Evolutionary conservation across 495 filamentous ascomycete genomes (phyloP).

Genomic region (Aspergillus bridgeri): DNA sequence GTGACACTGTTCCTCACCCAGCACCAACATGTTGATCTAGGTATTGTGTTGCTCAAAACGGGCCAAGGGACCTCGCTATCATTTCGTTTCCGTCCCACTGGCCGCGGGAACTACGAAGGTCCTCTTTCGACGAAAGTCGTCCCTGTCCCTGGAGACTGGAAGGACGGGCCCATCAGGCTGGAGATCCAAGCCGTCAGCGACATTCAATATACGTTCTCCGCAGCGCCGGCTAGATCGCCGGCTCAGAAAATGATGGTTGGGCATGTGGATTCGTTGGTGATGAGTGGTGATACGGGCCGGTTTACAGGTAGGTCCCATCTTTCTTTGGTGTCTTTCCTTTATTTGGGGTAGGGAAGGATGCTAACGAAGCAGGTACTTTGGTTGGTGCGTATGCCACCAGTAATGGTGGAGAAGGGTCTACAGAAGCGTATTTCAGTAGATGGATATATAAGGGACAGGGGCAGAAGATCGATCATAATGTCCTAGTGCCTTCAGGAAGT

Average conservation of each 20-base stretch:
- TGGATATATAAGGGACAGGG: slow-evolving; percentile 17
- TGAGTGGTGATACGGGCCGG: slow-evolving; percentile 16
- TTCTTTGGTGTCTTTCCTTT: neutral
- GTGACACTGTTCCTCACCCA: slow-evolving; percentile 16
- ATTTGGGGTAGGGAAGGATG: neutral
- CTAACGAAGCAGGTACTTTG: slow-evolving; percentile 11
- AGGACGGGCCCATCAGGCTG: slow-evolving; percentile 1
- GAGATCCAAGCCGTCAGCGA: slow-evolving; percentile 12
- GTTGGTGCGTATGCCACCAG: slow-evolving; percentile 17
- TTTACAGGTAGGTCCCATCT: slow-evolving; percentile 15
- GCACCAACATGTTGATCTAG: slow-evolving; percentile 15
- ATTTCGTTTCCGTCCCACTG: slow-evolving; percentile 4
- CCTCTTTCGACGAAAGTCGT: neutral
- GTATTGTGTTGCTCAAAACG: slow-evolving; percentile 9
- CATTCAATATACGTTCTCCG: slow-evolving; percentile 12
- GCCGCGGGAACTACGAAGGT: slow-evolving; percentile 11
- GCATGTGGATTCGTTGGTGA: slow-evolving; percentile 7
- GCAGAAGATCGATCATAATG: slow-evolving; percentile 16
- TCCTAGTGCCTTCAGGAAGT: slow-evolving; percentile 3
- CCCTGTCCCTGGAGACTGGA: slow-evolving; percentile 6
- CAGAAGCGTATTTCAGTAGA: slow-evolving; percentile 13
- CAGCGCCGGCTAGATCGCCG: neutral
- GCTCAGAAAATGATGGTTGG: slow-evolving; percentile 6
- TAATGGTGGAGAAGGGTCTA: slow-evolving; percentile 3
- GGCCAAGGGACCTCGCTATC: neutral